These are phyloP conservation scores for Akanthomyces muscarius DNA, from an alignment of 2,329 filamentous ascomycete genomes.

Conservation along the genomic window DNA sequence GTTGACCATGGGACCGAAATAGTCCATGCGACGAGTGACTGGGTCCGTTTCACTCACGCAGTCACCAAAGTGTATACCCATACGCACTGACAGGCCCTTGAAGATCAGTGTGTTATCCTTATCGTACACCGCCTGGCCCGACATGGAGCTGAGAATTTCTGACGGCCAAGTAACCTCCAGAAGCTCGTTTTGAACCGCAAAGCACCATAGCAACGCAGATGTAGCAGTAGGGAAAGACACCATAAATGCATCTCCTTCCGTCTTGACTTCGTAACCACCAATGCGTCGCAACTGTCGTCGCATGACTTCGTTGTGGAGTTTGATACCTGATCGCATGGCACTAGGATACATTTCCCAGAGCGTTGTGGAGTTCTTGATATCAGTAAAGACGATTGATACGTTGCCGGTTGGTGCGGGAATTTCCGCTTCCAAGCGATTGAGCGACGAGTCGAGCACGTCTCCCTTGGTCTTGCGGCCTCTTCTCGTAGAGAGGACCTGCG, in stretches of 20 bases:
- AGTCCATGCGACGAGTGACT: slow-evolving; percentile 97
- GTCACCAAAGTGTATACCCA: slow-evolving; percentile 95
- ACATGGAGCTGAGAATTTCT: slow-evolving; percentile 82
- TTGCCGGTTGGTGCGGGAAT: slow-evolving; percentile 89
- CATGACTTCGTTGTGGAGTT: slow-evolving; percentile 96
- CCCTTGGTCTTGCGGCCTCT: slow-evolving; percentile 61
- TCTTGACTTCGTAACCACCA: slow-evolving; percentile 98
- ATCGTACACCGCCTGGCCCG: slow-evolving; percentile 78
- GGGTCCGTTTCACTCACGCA: slow-evolving; percentile 95
- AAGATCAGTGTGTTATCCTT: slow-evolving; percentile 87
- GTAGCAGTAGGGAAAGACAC: slow-evolving; percentile 96
- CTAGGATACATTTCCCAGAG: slow-evolving; percentile 94
- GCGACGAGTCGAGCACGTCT: slow-evolving; percentile 75
- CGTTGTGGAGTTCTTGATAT: slow-evolving; percentile 97
- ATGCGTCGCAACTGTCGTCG: slow-evolving; percentile 87
- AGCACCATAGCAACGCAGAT: slow-evolving; percentile 91
- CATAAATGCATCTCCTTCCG: slow-evolving; percentile 99
- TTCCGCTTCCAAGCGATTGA: slow-evolving; percentile 82
- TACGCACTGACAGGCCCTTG: slow-evolving; percentile 87
- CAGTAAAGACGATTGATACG: slow-evolving; percentile 92
- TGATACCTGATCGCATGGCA: slow-evolving; percentile 95
- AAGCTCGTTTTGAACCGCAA: slow-evolving; percentile 84
- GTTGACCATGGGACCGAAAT: slow-evolving; percentile 99
- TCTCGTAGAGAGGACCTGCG: slow-evolving; percentile 58
- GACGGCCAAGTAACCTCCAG: slow-evolving; percentile 90